Conservation (phyloP, 1,284 basidiomycete species). For the Moesziomyces aphidis region DNA sequence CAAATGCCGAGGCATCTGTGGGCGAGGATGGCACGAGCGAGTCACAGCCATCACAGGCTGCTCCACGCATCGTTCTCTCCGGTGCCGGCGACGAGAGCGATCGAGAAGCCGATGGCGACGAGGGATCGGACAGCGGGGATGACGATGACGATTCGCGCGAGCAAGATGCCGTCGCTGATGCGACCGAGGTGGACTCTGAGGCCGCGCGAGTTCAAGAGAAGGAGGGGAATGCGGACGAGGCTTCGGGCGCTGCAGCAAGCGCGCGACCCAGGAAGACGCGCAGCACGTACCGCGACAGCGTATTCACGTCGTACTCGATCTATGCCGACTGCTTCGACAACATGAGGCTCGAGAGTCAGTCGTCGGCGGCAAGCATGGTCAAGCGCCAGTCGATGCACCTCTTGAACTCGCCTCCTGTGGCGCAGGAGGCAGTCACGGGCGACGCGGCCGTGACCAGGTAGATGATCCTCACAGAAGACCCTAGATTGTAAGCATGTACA, state of each 20-base stretch:
- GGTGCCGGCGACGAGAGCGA: slow-evolving; percentile 19
- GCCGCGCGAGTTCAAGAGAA: not conserved
- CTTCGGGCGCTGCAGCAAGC: not conserved
- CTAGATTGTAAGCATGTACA: not conserved
- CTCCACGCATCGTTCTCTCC: slow-evolving; percentile 33
- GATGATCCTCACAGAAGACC: not conserved
- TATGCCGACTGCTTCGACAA: slow-evolving; percentile 52
- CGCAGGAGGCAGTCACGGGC: not conserved
- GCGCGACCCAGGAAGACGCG: slow-evolving; percentile 24
- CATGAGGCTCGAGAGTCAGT: slow-evolving; percentile 47
- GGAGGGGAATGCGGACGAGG: not conserved
- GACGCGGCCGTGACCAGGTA: slow-evolving; percentile 6
- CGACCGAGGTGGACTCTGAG: slow-evolving; percentile 1
- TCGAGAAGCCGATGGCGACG: slow-evolving; percentile 8
- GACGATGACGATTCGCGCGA: slow-evolving; percentile 31
- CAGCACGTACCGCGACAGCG: slow-evolving; percentile 45
- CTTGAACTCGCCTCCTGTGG: slow-evolving; percentile 5
- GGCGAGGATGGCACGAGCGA: slow-evolving; percentile 3
- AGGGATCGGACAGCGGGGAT: slow-evolving; percentile 9
- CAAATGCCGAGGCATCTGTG: not conserved
- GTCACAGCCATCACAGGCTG: not conserved
- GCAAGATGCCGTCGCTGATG: not conserved
- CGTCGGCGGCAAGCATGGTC: slow-evolving; percentile 47
- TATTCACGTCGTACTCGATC: slow-evolving; percentile 53
- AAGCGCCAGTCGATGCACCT: slow-evolving; percentile 41